These are phyloP conservation scores for Magnusiomyces fungicola DNA, from an alignment of 1,139 yeast species.

Conservation along the genomic window DNA sequence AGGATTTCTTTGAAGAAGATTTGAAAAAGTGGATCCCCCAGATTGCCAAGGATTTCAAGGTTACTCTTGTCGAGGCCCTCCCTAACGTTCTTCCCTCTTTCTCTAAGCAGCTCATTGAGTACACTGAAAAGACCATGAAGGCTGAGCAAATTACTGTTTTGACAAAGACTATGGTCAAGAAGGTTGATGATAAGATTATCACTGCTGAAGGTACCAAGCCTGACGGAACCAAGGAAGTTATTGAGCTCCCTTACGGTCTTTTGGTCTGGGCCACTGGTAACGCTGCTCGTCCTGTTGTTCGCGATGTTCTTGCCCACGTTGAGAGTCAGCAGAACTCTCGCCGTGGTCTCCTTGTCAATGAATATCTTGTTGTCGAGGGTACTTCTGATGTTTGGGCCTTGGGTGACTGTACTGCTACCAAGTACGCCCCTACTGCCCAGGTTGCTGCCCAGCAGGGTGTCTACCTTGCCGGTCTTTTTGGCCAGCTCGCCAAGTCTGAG, in stretches of 20 bases:
- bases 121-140: conserved; percentile 74
- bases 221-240: conserved; percentile 52
- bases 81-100: conserved; percentile 88
- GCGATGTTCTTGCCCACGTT: conserved; percentile 57
- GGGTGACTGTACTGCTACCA: conserved; percentile 90
- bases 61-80: conserved; percentile 81
- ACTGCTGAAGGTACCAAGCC: conserved; percentile 63
- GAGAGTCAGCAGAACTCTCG: conserved; percentile 82
- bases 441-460: conserved; percentile 94
- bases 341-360: conserved; percentile 84
- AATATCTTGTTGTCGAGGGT: conserved; percentile 76
- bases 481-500: conserved; percentile 62
- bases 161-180: conserved; percentile 83
- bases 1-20: conserved; percentile 90
- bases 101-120: conserved; percentile 73
- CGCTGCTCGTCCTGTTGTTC: conserved; percentile 74
- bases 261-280: conserved; percentile 98
- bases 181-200: conserved; percentile 62
- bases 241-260: conserved; percentile 79
- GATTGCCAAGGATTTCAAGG: conserved; percentile 70
- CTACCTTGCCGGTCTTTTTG: conserved; percentile 67
- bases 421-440: conserved; percentile 93
- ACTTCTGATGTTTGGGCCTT: conserved; percentile 77
- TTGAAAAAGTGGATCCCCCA: conserved; percentile 84
- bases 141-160: conserved; percentile 71